These are phyloP conservation scores for Termitomyces sp. DNA, from an alignment of 768 basidiomycete genomes.

Conservation along the genomic window DNA sequence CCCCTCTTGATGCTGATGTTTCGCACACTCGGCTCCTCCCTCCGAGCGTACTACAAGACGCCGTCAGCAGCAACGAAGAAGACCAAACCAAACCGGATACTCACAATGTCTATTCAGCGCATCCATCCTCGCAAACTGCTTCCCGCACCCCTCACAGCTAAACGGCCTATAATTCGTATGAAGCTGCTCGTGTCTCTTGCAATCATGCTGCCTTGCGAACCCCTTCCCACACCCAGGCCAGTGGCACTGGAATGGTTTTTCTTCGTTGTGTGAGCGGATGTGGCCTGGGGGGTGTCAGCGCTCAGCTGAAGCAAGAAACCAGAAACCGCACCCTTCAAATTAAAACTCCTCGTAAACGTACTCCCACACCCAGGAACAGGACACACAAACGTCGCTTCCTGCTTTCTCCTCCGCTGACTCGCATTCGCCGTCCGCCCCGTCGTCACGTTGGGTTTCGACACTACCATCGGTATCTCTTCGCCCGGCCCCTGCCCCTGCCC, in stretches of 20 bases:
- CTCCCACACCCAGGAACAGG: constrained; percentile 81
- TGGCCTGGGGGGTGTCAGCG: constrained; percentile 73
- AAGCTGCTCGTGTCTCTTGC: constrained; percentile 93
- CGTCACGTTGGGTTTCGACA: constrained; percentile 78
- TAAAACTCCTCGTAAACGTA: constrained; percentile 91
- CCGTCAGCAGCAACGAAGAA: neutral
- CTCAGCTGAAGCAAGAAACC: neutral
- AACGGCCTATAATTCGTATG: constrained; percentile 93
- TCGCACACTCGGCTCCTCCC: constrained; percentile 74
- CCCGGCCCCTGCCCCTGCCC: too few relatives aligned
- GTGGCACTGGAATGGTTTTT: constrained; percentile 91
- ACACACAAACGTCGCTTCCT: constrained; percentile 83
- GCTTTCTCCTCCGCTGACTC: constrained; percentile 79
- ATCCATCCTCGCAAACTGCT: constrained; percentile 94
- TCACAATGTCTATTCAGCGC: constrained; percentile 90
- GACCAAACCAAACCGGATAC: constrained; percentile 27
- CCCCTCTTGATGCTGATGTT: constrained; percentile 27
- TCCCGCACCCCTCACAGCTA: constrained; percentile 87
- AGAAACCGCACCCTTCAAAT: constrained; percentile 77
- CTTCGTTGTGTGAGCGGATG: constrained; percentile 90
- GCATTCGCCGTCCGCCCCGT: constrained; percentile 88
- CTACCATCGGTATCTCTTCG: too few relatives aligned
- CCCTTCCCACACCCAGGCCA: constrained; percentile 95
- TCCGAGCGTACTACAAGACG: constrained; percentile 63
- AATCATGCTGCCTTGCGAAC: constrained; percentile 93